Percentiles rank a stretch among this genome's conserved stretches.
These are phyloP conservation scores for Hypoxylon sp. DNA, from an alignment of 2,329 filamentous ascomycete species.

Conservation along the genomic window DNA sequence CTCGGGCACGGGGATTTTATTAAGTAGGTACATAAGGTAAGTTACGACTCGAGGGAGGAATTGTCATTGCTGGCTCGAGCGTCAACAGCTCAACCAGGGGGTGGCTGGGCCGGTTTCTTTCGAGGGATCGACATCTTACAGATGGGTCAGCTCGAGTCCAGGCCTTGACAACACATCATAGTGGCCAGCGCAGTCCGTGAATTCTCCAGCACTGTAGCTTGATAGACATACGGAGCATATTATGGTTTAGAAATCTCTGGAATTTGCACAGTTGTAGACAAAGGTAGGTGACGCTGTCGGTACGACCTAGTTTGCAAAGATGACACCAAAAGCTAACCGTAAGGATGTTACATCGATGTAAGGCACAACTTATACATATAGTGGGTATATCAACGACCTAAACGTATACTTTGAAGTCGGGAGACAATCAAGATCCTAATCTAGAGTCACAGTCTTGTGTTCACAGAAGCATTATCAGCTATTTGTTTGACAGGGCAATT, in stretches of 20 bases:
- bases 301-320: slow-evolving; percentile 6
- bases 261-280: background rate
- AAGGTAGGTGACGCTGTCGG: background rate
- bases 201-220: slow-evolving; percentile 14
- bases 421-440: background rate
- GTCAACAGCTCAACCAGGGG: slow-evolving; percentile 16
- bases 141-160: slow-evolving; percentile 22
- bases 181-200: slow-evolving; percentile 10
- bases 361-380: background rate
- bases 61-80: slow-evolving; percentile 10
- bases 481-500: background rate
- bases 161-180: slow-evolving; percentile 35
- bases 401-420: background rate
- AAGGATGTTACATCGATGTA: slow-evolving; percentile 2
- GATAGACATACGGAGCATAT: slow-evolving; percentile 1
- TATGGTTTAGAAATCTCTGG: background rate
- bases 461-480: background rate
- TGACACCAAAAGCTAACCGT: background rate
- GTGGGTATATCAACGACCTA: background rate
- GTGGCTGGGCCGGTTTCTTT: slow-evolving; percentile 17
- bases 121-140: slow-evolving; percentile 27
- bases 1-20: slow-evolving; percentile 5
- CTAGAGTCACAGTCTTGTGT: background rate
- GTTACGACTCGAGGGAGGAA: slow-evolving; percentile 1
- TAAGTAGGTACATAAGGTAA: slow-evolving; percentile 4